Percentiles rank a stretch among this genome's conserved stretches.
Conservation (phyloP, 129 eudicot species). For the Chrysanthemum makinoi region DNA sequence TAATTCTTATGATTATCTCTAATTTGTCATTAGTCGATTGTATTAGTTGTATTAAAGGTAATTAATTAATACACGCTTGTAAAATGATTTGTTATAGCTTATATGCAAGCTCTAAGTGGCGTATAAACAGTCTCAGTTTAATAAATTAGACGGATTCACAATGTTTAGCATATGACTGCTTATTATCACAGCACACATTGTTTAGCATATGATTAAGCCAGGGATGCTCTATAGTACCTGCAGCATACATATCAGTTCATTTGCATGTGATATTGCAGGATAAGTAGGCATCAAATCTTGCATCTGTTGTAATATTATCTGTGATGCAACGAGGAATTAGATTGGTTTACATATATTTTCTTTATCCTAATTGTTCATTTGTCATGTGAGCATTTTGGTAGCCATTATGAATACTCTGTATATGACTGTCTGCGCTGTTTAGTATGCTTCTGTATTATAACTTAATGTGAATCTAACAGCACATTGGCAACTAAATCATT, state of each 20-base stretch:
- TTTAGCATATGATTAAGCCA: neutral
- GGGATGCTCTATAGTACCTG: neutral
- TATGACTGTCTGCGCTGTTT: conserved; percentile 17
- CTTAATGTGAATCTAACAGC: conserved; percentile 14
- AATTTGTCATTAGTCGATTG: conserved; percentile 12
- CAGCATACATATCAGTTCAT: neutral
- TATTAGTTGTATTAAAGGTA: neutral
- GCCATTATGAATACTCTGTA: neutral
- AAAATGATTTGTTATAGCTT: neutral
- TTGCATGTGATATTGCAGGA: too few relatives aligned
- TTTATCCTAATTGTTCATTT: neutral
- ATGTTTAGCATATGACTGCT: neutral
- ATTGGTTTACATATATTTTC: neutral
- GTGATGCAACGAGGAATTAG: neutral
- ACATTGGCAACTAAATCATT: conserved; percentile 24
- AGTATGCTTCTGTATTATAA: conserved; percentile 4
- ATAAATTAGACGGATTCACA: conserved; percentile 3
- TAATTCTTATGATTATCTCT: too few relatives aligned
- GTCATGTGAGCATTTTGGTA: conserved; percentile 9
- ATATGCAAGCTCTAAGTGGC: neutral
- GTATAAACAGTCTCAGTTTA: neutral
- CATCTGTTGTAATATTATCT: neutral
- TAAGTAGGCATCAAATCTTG: too few relatives aligned
- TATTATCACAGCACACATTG: neutral
- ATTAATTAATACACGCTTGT: conserved; percentile 1